Evolutionary conservation across 148 eudicot species (phyloP).

Genomic region (Silene latifolia): DNA sequence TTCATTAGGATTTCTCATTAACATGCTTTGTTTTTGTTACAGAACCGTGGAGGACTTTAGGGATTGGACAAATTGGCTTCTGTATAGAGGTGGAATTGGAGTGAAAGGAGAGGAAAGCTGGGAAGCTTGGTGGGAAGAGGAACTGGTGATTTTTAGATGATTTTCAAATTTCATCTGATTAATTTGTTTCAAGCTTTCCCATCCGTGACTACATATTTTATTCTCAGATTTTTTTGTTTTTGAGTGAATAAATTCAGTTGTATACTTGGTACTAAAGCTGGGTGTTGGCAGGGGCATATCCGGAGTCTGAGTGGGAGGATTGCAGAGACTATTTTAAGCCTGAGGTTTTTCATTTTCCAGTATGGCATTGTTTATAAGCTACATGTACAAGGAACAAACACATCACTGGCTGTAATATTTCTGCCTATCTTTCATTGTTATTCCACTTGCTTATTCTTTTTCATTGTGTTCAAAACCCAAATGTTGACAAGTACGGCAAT

Average conservation of each 20-base stretch:
- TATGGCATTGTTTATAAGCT: slow-evolving; percentile 91
- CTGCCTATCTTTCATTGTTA: slow-evolving; percentile 1
- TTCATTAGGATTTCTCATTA: no score
- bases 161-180: not conserved
- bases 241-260: not conserved
- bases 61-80: slow-evolving; percentile 99
- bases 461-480: not conserved
- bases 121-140: slow-evolving; percentile 99
- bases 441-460: no score
- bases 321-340: slow-evolving; percentile 85
- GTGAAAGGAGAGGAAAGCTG: slow-evolving; percentile 97
- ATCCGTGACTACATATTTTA: not conserved
- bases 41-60: slow-evolving; percentile 95
- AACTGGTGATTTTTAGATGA: slow-evolving; percentile 52
- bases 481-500: not conserved
- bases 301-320: slow-evolving; percentile 72
- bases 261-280: slow-evolving; percentile 14
- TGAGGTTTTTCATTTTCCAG: slow-evolving; percentile 88
- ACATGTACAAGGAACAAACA: slow-evolving; percentile 58
- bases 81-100: slow-evolving; percentile 97
- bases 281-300: slow-evolving; percentile 69
- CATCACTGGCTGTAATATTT: slow-evolving; percentile 69
- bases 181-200: not conserved
- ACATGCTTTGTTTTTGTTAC: slow-evolving; percentile 14
- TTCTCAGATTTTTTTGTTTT: no score